Evolutionary conservation across 192 early-diverging fungal genomes (phyloP).

Genomic region (Coemansia sp.): DNA sequence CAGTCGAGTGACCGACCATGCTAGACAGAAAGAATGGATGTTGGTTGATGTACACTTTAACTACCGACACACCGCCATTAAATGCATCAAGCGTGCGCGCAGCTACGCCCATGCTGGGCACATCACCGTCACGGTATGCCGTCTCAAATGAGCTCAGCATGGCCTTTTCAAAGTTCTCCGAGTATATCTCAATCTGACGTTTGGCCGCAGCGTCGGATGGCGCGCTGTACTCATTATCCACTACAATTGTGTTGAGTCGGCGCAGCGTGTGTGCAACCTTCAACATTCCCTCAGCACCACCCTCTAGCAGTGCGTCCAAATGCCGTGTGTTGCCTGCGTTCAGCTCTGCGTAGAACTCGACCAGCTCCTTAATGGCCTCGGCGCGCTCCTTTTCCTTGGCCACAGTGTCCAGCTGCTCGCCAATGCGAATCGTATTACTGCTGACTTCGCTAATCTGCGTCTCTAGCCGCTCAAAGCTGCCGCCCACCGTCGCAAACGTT

Average conservation of each 20-base stretch:
- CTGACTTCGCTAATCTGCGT: conserved; percentile 87
- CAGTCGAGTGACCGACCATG: conserved; percentile 65
- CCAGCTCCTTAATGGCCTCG: conserved; percentile 83
- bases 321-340: conserved; percentile 70
- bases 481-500: conserved; percentile 85
- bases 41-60: conserved; percentile 95
- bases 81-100: conserved; percentile 89
- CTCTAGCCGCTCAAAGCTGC: conserved; percentile 86
- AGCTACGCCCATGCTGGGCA: conserved; percentile 66
- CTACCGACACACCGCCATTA: conserved; percentile 92
- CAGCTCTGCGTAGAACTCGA: conserved; percentile 92
- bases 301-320: conserved; percentile 72
- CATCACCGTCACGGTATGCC: conserved; percentile 78
- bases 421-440: conserved; percentile 94
- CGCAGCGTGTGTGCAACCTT: conserved; percentile 86
- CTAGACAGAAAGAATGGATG: conserved; percentile 93
- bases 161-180: conserved; percentile 88
- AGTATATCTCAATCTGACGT: conserved; percentile 86
- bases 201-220: conserved; percentile 61
- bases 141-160: conserved; percentile 86
- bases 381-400: conserved; percentile 89
- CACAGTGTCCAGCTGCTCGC: conserved; percentile 96
- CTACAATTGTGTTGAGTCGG: conserved; percentile 73
- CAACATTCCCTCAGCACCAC: conserved; percentile 80
- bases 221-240: conserved; percentile 51